Percentiles rank a stretch among this genome's conserved stretches.
Evolutionary conservation across 202 grass and related monocot species (phyloP).

Genomic region (Saccharum hybrid): DNA sequence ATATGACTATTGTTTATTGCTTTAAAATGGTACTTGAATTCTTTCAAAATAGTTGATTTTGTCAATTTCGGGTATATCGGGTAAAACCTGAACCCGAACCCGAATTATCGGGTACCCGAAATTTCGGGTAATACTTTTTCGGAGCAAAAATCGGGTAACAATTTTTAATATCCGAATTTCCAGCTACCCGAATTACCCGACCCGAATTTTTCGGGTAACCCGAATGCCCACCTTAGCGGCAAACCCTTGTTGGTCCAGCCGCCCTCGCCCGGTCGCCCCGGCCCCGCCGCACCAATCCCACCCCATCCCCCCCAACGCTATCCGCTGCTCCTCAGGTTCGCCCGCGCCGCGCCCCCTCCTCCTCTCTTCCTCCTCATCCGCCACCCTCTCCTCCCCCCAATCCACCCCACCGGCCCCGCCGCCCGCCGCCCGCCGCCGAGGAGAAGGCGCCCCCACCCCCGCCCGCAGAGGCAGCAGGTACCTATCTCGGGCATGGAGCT

Average conservation of each 20-base stretch:
- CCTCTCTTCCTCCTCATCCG: not conserved
- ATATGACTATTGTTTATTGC: too few species aligned
- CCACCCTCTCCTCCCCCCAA: not conserved
- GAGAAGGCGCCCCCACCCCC: slow-evolving; percentile 8
- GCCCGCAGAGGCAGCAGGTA: not conserved
- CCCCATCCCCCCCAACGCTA: slow-evolving; percentile 35
- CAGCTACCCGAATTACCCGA: too few species aligned
- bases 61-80: too few species aligned
- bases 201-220: too few species aligned
- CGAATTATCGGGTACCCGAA: too few species aligned
- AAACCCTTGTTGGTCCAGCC: not conserved
- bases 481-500: slow-evolving; percentile 34
- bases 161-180: too few species aligned
- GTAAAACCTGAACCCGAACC: too few species aligned
- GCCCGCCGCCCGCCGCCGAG: slow-evolving; percentile 10
- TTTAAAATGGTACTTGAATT: too few species aligned
- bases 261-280: not conserved
- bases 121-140: too few species aligned
- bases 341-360: not conserved
- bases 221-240: too few species aligned
- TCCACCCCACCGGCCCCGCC: not conserved
- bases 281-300: slow-evolving; percentile 5
- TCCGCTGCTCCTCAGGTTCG: slow-evolving; percentile 36
- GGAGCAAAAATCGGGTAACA: too few species aligned
- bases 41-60: too few species aligned